phyloP scores from a whole-genome alignment of 2,329 filamentous ascomycete species.

The Uncinocarpus reesii region DNA sequence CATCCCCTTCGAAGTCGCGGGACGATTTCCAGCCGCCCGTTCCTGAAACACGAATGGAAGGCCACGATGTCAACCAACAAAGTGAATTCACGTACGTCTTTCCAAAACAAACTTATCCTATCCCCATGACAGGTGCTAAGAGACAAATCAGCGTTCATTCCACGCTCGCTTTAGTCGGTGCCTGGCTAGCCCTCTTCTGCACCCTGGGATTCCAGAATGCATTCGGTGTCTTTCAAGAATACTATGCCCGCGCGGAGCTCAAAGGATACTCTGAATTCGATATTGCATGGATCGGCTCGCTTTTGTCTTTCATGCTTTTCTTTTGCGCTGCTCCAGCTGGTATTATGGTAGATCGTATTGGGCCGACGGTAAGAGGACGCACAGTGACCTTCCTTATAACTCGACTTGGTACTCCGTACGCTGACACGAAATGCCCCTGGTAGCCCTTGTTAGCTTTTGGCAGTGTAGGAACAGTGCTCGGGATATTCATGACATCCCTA shows the following conservation, averaged over 20 bases:
- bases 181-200: conserved; percentile 27
- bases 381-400: background rate
- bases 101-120: no score
- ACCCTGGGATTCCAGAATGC: conserved; percentile 32
- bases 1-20: no score
- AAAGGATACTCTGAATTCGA: conserved; percentile 22
- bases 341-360: conserved; percentile 25
- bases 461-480: conserved; percentile 23
- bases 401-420: background rate
- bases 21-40: no score
- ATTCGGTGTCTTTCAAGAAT: conserved; percentile 30
- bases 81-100: no score
- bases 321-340: conserved; percentile 23
- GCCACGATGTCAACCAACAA: no score
- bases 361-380: conserved; percentile 21
- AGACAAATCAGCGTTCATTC: conserved; percentile 24
- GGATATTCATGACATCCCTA: conserved; percentile 31
- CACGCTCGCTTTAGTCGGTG: conserved; percentile 25
- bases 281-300: conserved; percentile 29
- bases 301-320: conserved; percentile 28
- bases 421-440: background rate
- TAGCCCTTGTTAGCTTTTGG: conserved; percentile 21
- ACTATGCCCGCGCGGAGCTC: conserved; percentile 24
- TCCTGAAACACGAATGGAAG: no score
- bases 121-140: no score